Evolutionary conservation across 2,329 filamentous ascomycete genomes (phyloP).

Genomic region (Ramichloridium luteum): DNA sequence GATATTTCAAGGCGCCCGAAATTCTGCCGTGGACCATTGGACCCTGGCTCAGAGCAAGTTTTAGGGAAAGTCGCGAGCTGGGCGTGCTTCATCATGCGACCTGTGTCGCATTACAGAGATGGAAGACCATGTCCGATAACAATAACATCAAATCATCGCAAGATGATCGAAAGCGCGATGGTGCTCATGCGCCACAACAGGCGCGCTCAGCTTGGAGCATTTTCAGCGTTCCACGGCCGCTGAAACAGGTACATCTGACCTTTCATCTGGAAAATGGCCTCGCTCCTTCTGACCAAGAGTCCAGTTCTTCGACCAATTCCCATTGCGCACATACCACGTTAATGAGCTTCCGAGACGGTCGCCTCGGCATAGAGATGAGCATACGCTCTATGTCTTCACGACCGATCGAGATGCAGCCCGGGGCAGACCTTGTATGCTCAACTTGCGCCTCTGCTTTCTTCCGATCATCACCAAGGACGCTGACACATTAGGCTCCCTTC

Average conservation of each 20-base stretch:
- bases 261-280: conserved; percentile 61
- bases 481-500: too few species aligned
- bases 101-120: conserved; percentile 2
- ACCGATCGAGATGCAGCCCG: conserved; percentile 47
- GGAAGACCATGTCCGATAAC: conserved; percentile 18
- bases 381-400: conserved; percentile 65
- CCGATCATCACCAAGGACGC: too few species aligned
- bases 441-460: too few species aligned
- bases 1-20: conserved; percentile 4
- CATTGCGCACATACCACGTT: conserved; percentile 59
- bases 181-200: conserved; percentile 3
- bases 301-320: conserved; percentile 83
- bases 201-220: conserved; percentile 2
- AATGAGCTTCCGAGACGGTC: conserved; percentile 61
- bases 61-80: neutral
- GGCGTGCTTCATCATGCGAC: neutral
- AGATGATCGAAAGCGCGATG: neutral
- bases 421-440: conserved; percentile 47
- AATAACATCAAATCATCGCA: conserved; percentile 4
- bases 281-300: conserved; percentile 58
- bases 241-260: conserved; percentile 11
- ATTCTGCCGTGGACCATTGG: neutral
- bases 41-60: neutral
- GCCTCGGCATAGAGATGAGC: conserved; percentile 34
- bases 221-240: conserved; percentile 7